phyloP scores from a whole-genome alignment of 2,329 filamentous ascomycete genomes.

The Cryphonectria radicalis region DNA sequence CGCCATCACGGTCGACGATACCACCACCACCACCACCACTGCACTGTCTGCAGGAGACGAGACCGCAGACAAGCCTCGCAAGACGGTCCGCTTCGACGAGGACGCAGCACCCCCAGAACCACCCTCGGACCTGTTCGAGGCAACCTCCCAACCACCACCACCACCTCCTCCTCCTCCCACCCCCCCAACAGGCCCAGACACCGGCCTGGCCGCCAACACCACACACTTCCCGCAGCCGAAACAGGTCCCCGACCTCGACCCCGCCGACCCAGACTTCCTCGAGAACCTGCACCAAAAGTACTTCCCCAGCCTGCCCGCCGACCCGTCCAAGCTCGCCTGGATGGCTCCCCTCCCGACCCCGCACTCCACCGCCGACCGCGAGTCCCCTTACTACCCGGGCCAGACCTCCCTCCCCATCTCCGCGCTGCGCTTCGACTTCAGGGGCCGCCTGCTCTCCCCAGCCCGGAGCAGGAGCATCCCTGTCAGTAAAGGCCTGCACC shows the following conservation, averaged over 20 bases:
- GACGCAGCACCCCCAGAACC: conserved; percentile 47
- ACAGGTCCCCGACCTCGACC: conserved; percentile 74
- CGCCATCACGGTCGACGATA: conserved; percentile 44
- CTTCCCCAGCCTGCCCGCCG: conserved; percentile 84
- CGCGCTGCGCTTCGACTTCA: conserved; percentile 87
- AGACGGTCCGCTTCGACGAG: conserved; percentile 46
- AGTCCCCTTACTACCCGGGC: conserved; percentile 81
- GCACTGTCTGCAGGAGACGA: conserved; percentile 29
- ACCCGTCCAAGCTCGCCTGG: conserved; percentile 83
- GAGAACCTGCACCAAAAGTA: conserved; percentile 86
- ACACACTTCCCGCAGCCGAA: conserved; percentile 67
- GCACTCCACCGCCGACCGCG: conserved; percentile 63
- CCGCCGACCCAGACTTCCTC: conserved; percentile 81
- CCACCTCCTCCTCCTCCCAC: conserved; percentile 20
- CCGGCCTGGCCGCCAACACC: conserved; percentile 41
- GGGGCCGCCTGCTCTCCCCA: conserved; percentile 78
- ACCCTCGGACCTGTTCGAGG: conserved; percentile 45
- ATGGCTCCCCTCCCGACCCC: conserved; percentile 71
- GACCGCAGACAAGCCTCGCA: conserved; percentile 34
- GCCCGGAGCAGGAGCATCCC: conserved; percentile 74
- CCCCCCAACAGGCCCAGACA: conserved; percentile 34
- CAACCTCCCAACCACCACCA: conserved; percentile 14
- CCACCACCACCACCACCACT: conserved; percentile 31
- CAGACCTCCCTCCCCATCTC: conserved; percentile 73
- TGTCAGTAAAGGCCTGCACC: conserved; percentile 80